A percentile compares a stretch with the other conserved stretches of the same genome.
phyloP scores from a whole-genome alignment of 441 rosid genomes.

The Eutrema salsugineum region DNA sequence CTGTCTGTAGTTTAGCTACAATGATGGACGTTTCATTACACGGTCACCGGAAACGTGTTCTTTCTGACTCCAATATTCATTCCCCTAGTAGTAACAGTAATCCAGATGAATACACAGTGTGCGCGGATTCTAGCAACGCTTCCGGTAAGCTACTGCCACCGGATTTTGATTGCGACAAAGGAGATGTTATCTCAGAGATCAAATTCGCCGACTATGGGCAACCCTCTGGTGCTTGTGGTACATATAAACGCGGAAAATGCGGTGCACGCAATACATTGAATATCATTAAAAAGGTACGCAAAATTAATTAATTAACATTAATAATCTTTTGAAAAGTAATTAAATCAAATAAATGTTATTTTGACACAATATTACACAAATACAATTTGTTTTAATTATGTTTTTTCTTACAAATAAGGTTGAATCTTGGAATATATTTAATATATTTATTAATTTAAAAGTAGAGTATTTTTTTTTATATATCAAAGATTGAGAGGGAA shows the following conservation, averaged over 20 bases:
- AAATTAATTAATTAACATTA: neutral
- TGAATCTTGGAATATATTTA: neutral
- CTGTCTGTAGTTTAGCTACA: neutral
- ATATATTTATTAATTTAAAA: neutral
- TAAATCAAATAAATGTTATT: neutral
- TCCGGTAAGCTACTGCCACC: neutral
- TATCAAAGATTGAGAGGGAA: neutral
- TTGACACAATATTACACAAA: neutral
- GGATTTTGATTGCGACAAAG: neutral
- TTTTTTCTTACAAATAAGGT: neutral
- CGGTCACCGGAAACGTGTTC: neutral
- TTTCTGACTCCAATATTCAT: neutral
- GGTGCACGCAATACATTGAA: neutral
- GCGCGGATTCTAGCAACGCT: neutral
- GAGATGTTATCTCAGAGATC: neutral
- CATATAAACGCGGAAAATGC: conserved; percentile 7
- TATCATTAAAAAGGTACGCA: neutral
- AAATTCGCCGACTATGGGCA: conserved; percentile 14
- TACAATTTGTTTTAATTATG: too few relatives aligned
- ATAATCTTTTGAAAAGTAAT: neutral
- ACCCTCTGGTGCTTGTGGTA: conserved; percentile 1
- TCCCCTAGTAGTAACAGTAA: neutral
- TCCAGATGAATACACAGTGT: neutral
- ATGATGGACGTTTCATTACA: neutral
- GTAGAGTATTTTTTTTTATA: neutral